A percentile compares a stretch with the other conserved stretches of the same genome.
Evolutionary conservation across 2,329 filamentous ascomycete genomes (phyloP).

Genomic region (Cercospora nicotianae): DNA sequence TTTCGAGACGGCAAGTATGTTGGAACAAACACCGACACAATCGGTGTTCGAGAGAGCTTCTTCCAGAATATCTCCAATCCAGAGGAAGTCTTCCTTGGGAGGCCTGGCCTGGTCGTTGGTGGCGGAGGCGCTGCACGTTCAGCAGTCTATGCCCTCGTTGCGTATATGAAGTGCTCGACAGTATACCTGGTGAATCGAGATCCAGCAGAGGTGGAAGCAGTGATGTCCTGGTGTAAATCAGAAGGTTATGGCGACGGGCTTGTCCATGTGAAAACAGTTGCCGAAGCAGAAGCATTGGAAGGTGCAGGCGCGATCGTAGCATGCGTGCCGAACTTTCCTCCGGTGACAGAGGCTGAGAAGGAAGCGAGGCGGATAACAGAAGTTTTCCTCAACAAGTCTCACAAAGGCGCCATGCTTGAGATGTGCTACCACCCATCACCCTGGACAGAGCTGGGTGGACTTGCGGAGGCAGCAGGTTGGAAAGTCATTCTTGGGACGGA

Average conservation of each 20-base stretch:
- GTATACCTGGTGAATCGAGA: conserved; percentile 81
- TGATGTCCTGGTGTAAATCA: conserved; percentile 63
- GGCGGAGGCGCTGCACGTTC: conserved; percentile 77
- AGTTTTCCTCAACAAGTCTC: conserved; percentile 49
- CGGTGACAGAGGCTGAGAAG: conserved; percentile 62
- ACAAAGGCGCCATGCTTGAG: conserved; percentile 70
- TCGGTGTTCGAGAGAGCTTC: conserved; percentile 75
- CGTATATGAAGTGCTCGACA: conserved; percentile 64
- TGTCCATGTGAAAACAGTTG: conserved; percentile 60
- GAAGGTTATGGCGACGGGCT: conserved; percentile 62
- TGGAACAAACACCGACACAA: conserved; percentile 79
- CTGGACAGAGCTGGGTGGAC: conserved; percentile 63
- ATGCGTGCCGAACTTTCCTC: conserved; percentile 75
- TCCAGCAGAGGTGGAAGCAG: conserved; percentile 62
- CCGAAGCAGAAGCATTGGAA: conserved; percentile 60
- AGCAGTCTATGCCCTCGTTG: conserved; percentile 72
- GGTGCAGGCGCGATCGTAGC: conserved; percentile 68
- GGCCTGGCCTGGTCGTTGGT: conserved; percentile 71
- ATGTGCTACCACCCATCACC: conserved; percentile 81
- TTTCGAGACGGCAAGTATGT: conserved; percentile 55
- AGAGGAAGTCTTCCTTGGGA: conserved; percentile 53
- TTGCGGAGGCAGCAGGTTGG: conserved; percentile 66
- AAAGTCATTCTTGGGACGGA: conserved; percentile 74
- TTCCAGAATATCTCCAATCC: conserved; percentile 47
- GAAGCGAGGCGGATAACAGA: conserved; percentile 59